These are phyloP conservation scores for Candida ascalaphidarum DNA, from an alignment of 805 yeast species.

Conservation along the genomic window DNA sequence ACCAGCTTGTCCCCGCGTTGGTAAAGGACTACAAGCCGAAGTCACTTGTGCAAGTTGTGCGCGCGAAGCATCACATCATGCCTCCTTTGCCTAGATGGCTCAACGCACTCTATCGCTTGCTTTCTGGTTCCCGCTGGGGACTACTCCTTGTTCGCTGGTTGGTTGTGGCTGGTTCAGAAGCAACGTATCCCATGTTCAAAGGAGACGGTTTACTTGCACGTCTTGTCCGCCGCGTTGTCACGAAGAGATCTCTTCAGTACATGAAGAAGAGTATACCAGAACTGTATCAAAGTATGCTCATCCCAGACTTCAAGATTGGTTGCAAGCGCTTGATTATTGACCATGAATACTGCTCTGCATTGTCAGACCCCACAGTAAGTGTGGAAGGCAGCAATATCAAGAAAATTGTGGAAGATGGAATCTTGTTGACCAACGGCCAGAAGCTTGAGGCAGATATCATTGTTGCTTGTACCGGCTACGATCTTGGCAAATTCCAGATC, in stretches of 20 bases:
- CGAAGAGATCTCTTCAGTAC: slow-evolving; percentile 11
- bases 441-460: slow-evolving; percentile 27
- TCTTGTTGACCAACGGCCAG: slow-evolving; percentile 19
- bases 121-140: slow-evolving; percentile 18
- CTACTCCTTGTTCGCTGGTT: slow-evolving; percentile 19
- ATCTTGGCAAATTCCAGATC: slow-evolving; percentile 12
- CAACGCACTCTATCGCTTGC: slow-evolving; percentile 11
- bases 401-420: slow-evolving; percentile 18
- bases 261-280: slow-evolving; percentile 21
- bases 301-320: slow-evolving; percentile 32
- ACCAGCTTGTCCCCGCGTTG: slow-evolving; percentile 2
- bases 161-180: slow-evolving; percentile 20
- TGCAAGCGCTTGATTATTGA: slow-evolving; percentile 34
- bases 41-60: slow-evolving; percentile 2
- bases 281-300: slow-evolving; percentile 21
- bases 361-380: slow-evolving; percentile 21
- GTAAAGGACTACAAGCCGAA: slow-evolving; percentile 1
- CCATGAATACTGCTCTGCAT: slow-evolving; percentile 23
- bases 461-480: slow-evolving; percentile 36
- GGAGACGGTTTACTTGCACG: slow-evolving; percentile 20
- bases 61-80: slow-evolving; percentile 2
- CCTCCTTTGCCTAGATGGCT: background rate
- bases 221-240: slow-evolving; percentile 16
- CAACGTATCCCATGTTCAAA: slow-evolving; percentile 25
- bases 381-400: slow-evolving; percentile 14